Base-by-base conservation (phyloP, 805 yeast species). In the Sugiyamaella boreocaroliniensis region DNA sequence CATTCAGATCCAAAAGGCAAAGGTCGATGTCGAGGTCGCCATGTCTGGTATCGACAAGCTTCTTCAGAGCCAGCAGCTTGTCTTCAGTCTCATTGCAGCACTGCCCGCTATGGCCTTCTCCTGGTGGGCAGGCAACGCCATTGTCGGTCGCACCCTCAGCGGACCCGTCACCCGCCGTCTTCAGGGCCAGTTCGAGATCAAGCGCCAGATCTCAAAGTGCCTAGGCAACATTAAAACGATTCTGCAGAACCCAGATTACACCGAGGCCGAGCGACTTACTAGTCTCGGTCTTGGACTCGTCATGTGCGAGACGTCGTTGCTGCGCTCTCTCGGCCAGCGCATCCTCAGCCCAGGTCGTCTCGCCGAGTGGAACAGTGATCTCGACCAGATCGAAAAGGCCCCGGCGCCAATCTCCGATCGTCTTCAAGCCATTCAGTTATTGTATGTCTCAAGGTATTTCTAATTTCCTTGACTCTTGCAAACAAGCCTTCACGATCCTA, bases 1-100 rank as follows among this genome's bases (percentile, higher is more conserved):
- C 62, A 90, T 92, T 56, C 98, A 93, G 68, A 74, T 93, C n/a
- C 99, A 92, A 67, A 92, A 93, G 69, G 85, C 96, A 11, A 92
- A 92, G 68, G 97, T 93, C 6, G 99, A 92, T 66, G 96, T 96
- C 8, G 89, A 86, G 40, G 72, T 89, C 4, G 98, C 97, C 0
- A 78, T 92, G 55, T 80, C 78, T 60, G 98, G 98, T 8, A 90
- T 93, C 56, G 98, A 93, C 68, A 84, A 86, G 64, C 72, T 92
- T 58, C 76, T 93, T 45, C 85, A 89, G 67, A 84, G 93, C 48
- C 99, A 92, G 70, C 96, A 93, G 66, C 77, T 92, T 51, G 93
- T 93, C n/a, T 88, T 92, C 71, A 97, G 96, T 0, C 72, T 88
- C 19, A 86, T 93, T 22, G 96, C 97, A 1, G 83, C 93, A 2